phyloP scores from a whole-genome alignment of 1,139 yeast species.

The Blastobotrys capitulatus region DNA sequence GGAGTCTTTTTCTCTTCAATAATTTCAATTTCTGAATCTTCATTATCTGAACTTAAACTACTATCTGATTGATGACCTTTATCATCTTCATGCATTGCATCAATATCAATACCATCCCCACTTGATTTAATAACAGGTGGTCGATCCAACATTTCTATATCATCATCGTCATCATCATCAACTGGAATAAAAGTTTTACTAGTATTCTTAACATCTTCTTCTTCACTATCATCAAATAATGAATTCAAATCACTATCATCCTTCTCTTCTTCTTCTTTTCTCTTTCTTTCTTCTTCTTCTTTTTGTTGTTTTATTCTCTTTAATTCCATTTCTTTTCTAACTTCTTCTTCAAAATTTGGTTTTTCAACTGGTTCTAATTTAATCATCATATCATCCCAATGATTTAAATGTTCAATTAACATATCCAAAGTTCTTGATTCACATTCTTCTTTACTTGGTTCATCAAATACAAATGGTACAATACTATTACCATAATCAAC shows the following conservation, averaged over 20 bases:
- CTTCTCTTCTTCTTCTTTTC: background rate
- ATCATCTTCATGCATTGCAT: background rate
- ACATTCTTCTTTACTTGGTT: background rate
- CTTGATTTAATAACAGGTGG: background rate
- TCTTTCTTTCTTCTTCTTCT: background rate
- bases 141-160: background rate
- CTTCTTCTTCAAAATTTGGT: background rate
- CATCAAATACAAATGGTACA: background rate
- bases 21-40: background rate
- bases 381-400: background rate
- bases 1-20: background rate
- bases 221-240: background rate
- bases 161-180: background rate
- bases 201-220: background rate
- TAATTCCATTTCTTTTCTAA: background rate
- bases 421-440: background rate
- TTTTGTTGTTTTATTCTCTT: background rate
- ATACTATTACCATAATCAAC: background rate
- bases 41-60: background rate
- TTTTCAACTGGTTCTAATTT: background rate
- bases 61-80: background rate
- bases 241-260: constrained; percentile 1
- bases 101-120: background rate
- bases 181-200: background rate
- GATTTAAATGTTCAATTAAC: background rate